Base-by-base conservation (phyloP, 2,329 filamentous ascomycete genomes). In the Fusarium equiseti region DNA sequence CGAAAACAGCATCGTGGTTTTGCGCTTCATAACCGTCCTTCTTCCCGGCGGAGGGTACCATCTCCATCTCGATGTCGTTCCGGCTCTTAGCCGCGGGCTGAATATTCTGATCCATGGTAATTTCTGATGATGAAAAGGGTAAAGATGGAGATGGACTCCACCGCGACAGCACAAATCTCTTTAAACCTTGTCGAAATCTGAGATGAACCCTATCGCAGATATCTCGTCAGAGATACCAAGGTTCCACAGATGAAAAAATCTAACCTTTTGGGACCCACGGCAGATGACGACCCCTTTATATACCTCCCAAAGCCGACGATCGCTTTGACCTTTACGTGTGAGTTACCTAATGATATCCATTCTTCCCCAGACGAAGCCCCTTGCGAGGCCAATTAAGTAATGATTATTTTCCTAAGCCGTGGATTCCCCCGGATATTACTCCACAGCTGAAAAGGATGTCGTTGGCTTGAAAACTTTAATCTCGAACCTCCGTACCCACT, bases 1-100 rank as follows among this genome's bases (percentile, higher is more conserved):
- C 77, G 40, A 78, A 78, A 18, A 78, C 77, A 12, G 73, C 76
- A 57, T 78, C 77, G 44, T 77, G 73, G 26, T 29, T 56, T 18
- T 31, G 18, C 16, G 35, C 18, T 11, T 51, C 62, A 15, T 59
- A n/a, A 0, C 32, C 26, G 12, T 16, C 26, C 12, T 65, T 65
- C 3, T 64, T 44, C 20, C 42, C 31, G 5, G 54, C 44, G 3
- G 59, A 43, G 9, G 59, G 26, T 4, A 24, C 9, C 5, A 38
- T 26, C 8, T 20, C 43, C n/a, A 48, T 5, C 4, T 20, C 43
- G 12, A 48, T 4, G 8, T 29, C 32, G 24, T 43, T 38, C 6
- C 48, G 32, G 7, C 31, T 22, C 7, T 27, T 20, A 3, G 9
- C 43, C 13, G 59, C 43, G 6, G 24, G 52, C n/a, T 46, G 27